Evolutionary conservation across 2,329 filamentous ascomycete species (phyloP).

Genomic region (Cadophora sp.): DNA sequence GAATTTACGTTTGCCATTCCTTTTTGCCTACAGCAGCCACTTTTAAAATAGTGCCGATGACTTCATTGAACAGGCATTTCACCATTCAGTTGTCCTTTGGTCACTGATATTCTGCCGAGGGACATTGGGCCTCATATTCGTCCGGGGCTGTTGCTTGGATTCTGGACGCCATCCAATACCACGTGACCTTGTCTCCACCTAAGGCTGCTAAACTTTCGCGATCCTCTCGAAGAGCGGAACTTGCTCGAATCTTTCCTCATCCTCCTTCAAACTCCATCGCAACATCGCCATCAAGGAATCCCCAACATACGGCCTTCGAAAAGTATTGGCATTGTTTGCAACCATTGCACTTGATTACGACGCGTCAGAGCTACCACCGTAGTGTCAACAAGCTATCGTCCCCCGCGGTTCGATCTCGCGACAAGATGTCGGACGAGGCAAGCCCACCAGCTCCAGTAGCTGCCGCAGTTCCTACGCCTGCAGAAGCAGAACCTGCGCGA

Average conservation of each 20-base stretch:
- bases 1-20: slow-evolving; percentile 13
- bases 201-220: slow-evolving; percentile 13
- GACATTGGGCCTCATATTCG: not conserved
- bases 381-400: slow-evolving; percentile 20
- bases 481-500: slow-evolving; percentile 28
- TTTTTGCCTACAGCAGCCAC: not conserved
- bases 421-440: slow-evolving; percentile 41
- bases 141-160: not conserved
- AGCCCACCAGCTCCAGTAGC: slow-evolving; percentile 34
- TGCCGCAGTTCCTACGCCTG: slow-evolving; percentile 27
- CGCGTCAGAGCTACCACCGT: slow-evolving; percentile 31
- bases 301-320: slow-evolving; percentile 28
- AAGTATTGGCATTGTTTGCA: slow-evolving; percentile 23
- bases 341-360: slow-evolving; percentile 27
- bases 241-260: slow-evolving; percentile 9
- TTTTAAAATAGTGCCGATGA: not conserved
- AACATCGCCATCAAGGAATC: slow-evolving; percentile 36
- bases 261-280: slow-evolving; percentile 13
- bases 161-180: not conserved
- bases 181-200: slow-evolving; percentile 14
- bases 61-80: not conserved
- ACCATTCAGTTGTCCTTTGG: not conserved
- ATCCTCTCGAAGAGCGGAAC: not conserved
- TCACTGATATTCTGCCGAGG: slow-evolving; percentile 8
- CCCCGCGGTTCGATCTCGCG: slow-evolving; percentile 24